phyloP scores from a whole-genome alignment of 129 eudicot species.

The Escallonia herrerae region DNA sequence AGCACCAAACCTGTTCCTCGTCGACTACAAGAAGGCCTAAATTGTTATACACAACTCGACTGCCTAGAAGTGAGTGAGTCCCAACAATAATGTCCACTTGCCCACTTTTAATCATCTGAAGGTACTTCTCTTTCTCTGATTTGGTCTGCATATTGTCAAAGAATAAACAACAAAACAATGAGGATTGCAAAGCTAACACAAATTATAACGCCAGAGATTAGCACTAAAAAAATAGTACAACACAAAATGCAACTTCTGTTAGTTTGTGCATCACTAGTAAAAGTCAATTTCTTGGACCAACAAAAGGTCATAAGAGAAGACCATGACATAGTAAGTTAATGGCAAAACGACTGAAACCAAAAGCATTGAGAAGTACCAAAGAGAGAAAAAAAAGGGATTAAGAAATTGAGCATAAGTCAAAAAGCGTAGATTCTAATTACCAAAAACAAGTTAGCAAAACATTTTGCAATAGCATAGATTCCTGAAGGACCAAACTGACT shows the following conservation, averaged over 20 bases:
- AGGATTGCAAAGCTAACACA: constrained; percentile 1
- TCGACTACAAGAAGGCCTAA: constrained; percentile 94
- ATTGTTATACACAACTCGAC: constrained; percentile 70
- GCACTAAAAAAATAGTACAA: neutral
- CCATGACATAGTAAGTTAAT: no score
- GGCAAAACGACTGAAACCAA: neutral
- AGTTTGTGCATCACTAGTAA: neutral
- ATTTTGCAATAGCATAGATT: no score
- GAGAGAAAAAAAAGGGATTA: neutral
- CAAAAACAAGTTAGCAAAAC: no score
- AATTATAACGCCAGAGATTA: neutral
- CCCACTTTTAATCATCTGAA: constrained; percentile 65
- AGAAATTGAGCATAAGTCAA: neutral
- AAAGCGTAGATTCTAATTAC: neutral
- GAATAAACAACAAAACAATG: neutral
- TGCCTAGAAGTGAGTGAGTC: constrained; percentile 89
- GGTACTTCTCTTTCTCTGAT: constrained; percentile 70
- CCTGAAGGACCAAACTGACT: no score
- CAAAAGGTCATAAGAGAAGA: no score
- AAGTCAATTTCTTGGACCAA: neutral
- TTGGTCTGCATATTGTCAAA: constrained; percentile 48
- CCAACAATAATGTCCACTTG: constrained; percentile 86
- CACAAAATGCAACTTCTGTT: neutral
- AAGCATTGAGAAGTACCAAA: neutral
- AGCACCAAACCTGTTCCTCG: constrained; percentile 82